Evolutionary conservation across 2,329 filamentous ascomycete genomes (phyloP), one percentile per base, ranked within the genome.

Genomic region (Ceratocystiopsis minuta): DNA sequence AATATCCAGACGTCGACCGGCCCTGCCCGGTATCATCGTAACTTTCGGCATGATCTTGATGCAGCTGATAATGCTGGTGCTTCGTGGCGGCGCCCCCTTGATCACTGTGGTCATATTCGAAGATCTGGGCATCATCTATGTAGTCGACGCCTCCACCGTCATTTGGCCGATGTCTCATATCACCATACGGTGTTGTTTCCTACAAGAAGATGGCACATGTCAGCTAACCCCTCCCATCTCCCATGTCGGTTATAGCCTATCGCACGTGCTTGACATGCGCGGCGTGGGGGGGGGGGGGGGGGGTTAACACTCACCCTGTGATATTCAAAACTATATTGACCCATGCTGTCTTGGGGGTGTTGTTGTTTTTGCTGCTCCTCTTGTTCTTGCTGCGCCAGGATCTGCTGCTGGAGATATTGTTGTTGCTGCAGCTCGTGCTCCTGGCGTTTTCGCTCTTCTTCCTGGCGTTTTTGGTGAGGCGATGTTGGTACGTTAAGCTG

Each of bases 401-500:
- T 54, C 49, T 63, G 55, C 48, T 63, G 60, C 47, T 66, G 58
- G 40, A 60, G 58, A 49, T 63, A 60, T 42, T 63, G 60, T 43
- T 60, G 58, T 42, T 64, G 62, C 43, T 63, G 61, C 44, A 59
- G 57, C 41, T 64, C 62, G 38, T 63, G 59, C 45, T 68, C 63
- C 45, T 65, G 57, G 34, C 60, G 60, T 50, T 66, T 67, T 49
- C 73, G 70, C 51, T 60, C 59, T 48, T 61, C 59, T 36, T 60
- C 56, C 39, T 54, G 52, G 17, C 56, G 49, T 47, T 60, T 61
- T 44, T 60, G 57, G 46, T 60, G 85, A 33, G 81, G 77, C 15
- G 81, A 87, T 33, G 81, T 73, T n/a, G 84, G 84, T 36, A 93
- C 78, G 53, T 92, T 83, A 62, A 95, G 83, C 55, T 93, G 84